phyloP scores from a whole-genome alignment of 1,139 yeast species.

The Magnusiomyces suaveolens region DNA sequence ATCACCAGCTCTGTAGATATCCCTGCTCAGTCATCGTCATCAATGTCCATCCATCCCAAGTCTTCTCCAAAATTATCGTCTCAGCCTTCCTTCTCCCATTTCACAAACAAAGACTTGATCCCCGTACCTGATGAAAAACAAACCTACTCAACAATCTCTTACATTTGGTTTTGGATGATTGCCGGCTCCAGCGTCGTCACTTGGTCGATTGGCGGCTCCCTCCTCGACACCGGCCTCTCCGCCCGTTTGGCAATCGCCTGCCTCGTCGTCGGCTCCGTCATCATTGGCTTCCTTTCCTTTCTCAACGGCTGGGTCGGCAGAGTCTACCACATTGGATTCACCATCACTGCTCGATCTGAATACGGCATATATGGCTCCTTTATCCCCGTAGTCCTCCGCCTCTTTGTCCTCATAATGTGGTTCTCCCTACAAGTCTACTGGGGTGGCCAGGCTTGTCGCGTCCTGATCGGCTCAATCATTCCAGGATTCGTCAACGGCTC shows the following conservation, averaged over 20 bases:
- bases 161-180: conserved; percentile 22
- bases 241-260: conserved; percentile 19
- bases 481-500: conserved; percentile 20
- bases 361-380: conserved; percentile 28
- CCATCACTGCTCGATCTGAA: conserved; percentile 22
- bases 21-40: background rate
- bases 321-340: conserved; percentile 23
- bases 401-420: conserved; percentile 24
- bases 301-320: conserved; percentile 24
- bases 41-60: background rate
- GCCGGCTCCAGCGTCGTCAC: conserved; percentile 18
- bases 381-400: conserved; percentile 24
- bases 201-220: conserved; percentile 19
- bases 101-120: conserved; percentile 18
- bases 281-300: conserved; percentile 22
- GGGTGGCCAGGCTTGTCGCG: conserved; percentile 25
- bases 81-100: background rate
- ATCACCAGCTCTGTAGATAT: too few relatives aligned
- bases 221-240: conserved; percentile 16
- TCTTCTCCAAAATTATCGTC: background rate
- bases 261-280: conserved; percentile 20
- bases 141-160: conserved; percentile 19
- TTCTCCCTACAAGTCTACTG: conserved; percentile 26
- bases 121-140: conserved; percentile 23
- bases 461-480: conserved; percentile 24